A percentile compares a stretch with the other conserved stretches of the same genome.
Conservation (phyloP, 225 moss, liverwort and hornwort species). For the Sphagnum tenellum region DNA sequence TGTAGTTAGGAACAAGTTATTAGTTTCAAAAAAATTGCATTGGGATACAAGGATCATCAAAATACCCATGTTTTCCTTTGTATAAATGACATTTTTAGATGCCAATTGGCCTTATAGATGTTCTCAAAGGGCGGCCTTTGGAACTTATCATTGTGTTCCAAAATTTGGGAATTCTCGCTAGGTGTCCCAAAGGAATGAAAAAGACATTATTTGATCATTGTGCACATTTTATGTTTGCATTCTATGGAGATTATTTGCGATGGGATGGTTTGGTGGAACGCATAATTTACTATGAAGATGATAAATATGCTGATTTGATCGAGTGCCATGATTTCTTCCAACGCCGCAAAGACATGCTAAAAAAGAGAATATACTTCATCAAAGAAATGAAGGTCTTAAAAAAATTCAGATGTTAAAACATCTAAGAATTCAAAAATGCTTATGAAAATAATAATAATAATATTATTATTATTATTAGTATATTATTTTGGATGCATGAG, state of each 20-base stretch:
- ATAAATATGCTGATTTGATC: conserved; percentile 38
- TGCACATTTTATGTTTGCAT: conserved; percentile 66
- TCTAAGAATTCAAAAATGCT: background rate
- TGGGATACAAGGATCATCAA: too few species aligned
- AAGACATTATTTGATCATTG: conserved; percentile 47
- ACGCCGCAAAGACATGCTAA: conserved; percentile 53
- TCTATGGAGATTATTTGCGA: conserved; percentile 70
- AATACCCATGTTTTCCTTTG: too few species aligned
- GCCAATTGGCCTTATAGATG: too few species aligned
- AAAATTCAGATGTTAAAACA: background rate
- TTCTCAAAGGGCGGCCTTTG: too few species aligned
- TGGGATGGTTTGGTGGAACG: conserved; percentile 77
- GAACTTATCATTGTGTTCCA: too few species aligned
- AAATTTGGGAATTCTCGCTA: background rate
- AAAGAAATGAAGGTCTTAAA: conserved; percentile 51
- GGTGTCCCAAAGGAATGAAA: conserved; percentile 68
- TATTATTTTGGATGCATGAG: too few species aligned
- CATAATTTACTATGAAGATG: conserved; percentile 39
- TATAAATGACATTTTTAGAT: too few species aligned
- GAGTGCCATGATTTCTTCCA: conserved; percentile 83
- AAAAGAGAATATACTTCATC: conserved; percentile 49
- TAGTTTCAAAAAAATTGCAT: too few species aligned
- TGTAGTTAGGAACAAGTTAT: too few species aligned
- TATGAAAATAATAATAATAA: background rate
- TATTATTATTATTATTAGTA: too few species aligned